Evolutionary conservation across 2,329 filamentous ascomycete genomes (phyloP).

Genomic region (Purpureocillium lavendulum): DNA sequence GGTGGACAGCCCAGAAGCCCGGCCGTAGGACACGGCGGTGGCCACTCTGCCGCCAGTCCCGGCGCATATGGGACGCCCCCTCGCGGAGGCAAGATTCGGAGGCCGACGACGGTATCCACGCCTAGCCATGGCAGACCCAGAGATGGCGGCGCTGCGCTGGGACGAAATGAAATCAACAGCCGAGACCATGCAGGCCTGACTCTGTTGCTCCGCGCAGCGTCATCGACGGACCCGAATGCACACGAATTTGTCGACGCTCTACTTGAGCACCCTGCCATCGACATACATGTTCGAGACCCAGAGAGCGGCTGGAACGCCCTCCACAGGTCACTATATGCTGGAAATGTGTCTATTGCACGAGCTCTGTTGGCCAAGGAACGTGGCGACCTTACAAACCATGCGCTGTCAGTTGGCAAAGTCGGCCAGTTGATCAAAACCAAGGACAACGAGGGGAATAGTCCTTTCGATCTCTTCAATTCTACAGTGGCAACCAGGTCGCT

Average conservation of each 20-base stretch:
- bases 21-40: slow-evolving; percentile 26
- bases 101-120: slow-evolving; percentile 44
- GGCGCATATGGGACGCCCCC: slow-evolving; percentile 40
- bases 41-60: slow-evolving; percentile 27
- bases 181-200: slow-evolving; percentile 78
- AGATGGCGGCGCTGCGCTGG: slow-evolving; percentile 31
- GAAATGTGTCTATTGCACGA: slow-evolving; percentile 80
- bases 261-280: slow-evolving; percentile 72
- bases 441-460: slow-evolving; percentile 88
- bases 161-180: slow-evolving; percentile 68
- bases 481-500: slow-evolving; percentile 76
- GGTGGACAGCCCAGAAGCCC: slow-evolving; percentile 48
- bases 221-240: slow-evolving; percentile 62
- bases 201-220: slow-evolving; percentile 74
- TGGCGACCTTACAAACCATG: slow-evolving; percentile 52
- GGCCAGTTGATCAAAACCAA: slow-evolving; percentile 87
- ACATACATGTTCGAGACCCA: slow-evolving; percentile 77
- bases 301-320: slow-evolving; percentile 96
- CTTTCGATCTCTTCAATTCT: slow-evolving; percentile 84
- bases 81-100: slow-evolving; percentile 32
- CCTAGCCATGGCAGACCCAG: slow-evolving; percentile 34
- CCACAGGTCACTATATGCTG: slow-evolving; percentile 82
- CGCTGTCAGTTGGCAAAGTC: slow-evolving; percentile 51
- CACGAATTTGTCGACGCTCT: slow-evolving; percentile 69
- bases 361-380: slow-evolving; percentile 73